These are phyloP conservation scores for Tephrocybe rancida DNA, from an alignment of 768 basidiomycete species.

Conservation along the genomic window DNA sequence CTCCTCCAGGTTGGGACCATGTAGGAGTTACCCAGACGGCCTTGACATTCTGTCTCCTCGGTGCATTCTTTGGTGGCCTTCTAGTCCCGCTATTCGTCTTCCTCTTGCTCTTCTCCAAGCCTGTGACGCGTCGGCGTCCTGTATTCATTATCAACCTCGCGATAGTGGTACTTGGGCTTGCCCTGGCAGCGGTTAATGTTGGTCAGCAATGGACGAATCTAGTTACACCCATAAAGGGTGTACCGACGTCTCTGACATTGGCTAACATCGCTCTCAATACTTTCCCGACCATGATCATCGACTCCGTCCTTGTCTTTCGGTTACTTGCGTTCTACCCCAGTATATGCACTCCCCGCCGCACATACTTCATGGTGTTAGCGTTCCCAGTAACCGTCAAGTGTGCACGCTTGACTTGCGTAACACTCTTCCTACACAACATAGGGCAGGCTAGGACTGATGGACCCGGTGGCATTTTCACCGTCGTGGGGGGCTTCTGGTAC, in stretches of 20 bases:
- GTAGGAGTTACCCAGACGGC: slow-evolving; percentile 12
- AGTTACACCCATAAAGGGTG: slow-evolving; percentile 19
- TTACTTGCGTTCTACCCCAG: slow-evolving; percentile 36
- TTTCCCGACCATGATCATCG: slow-evolving; percentile 35
- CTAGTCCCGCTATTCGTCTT: slow-evolving; percentile 34
- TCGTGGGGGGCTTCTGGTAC: slow-evolving; percentile 1
- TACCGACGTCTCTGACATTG: slow-evolving; percentile 17
- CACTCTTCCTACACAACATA: slow-evolving; percentile 7
- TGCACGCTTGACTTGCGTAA: slow-evolving; percentile 26
- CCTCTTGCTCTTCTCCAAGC: slow-evolving; percentile 33
- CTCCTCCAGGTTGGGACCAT: too few species aligned
- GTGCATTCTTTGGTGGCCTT: slow-evolving; percentile 26
- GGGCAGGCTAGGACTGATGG: background rate
- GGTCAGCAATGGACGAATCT: background rate
- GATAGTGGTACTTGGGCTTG: slow-evolving; percentile 26
- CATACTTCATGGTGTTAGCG: slow-evolving; percentile 22
- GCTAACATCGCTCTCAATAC: slow-evolving; percentile 24
- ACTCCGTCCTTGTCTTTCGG: slow-evolving; percentile 37
- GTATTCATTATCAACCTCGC: slow-evolving; percentile 36
- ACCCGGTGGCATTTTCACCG: background rate
- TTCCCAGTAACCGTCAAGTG: slow-evolving; percentile 30
- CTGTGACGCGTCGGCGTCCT: slow-evolving; percentile 22
- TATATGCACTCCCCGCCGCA: slow-evolving; percentile 12
- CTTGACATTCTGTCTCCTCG: slow-evolving; percentile 27
- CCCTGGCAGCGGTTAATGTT: slow-evolving; percentile 23